phyloP scores from a whole-genome alignment of 345 rosid genomes.

The Populus alba region DNA sequence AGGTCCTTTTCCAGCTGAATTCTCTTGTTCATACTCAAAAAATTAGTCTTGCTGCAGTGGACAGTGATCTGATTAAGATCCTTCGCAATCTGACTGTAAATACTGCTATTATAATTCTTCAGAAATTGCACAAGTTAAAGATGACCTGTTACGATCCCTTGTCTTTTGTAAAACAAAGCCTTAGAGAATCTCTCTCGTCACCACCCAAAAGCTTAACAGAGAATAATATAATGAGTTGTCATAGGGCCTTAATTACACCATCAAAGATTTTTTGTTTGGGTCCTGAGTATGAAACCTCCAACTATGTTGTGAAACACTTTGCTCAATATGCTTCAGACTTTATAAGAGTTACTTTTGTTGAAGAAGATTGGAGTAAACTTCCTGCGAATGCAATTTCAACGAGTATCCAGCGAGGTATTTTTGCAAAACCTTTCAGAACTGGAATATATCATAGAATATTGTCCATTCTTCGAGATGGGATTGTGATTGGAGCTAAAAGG shows the following conservation, averaged over 20 bases:
- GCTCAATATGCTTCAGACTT: slow-evolving; percentile 76
- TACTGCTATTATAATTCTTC: slow-evolving; percentile 50
- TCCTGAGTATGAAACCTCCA: slow-evolving; percentile 86
- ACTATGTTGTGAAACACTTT: slow-evolving; percentile 79
- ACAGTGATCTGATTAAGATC: slow-evolving; percentile 39
- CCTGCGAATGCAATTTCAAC: slow-evolving; percentile 65
- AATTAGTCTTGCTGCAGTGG: slow-evolving; percentile 57
- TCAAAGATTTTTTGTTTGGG: slow-evolving; percentile 82
- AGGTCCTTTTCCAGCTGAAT: slow-evolving; percentile 76
- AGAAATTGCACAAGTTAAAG: slow-evolving; percentile 64
- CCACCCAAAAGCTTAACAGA: slow-evolving; percentile 37
- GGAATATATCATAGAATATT: slow-evolving; percentile 65
- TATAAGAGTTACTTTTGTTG: slow-evolving; percentile 82
- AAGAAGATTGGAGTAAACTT: slow-evolving; percentile 94
- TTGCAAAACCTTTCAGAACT: slow-evolving; percentile 68
- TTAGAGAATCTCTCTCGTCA: slow-evolving; percentile 37
- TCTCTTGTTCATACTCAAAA: slow-evolving; percentile 77
- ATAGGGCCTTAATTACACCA: slow-evolving; percentile 80
- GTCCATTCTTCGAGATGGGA: slow-evolving; percentile 67
- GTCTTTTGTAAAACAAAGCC: slow-evolving; percentile 48
- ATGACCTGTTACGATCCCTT: slow-evolving; percentile 63
- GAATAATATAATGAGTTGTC: slow-evolving; percentile 68
- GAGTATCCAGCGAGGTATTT: slow-evolving; percentile 57
- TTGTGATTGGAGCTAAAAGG: slow-evolving; percentile 62
- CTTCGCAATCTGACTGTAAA: slow-evolving; percentile 45